phyloP scores from a whole-genome alignment of 495 filamentous ascomycete species.

The Hypoxylon intermedium region DNA sequence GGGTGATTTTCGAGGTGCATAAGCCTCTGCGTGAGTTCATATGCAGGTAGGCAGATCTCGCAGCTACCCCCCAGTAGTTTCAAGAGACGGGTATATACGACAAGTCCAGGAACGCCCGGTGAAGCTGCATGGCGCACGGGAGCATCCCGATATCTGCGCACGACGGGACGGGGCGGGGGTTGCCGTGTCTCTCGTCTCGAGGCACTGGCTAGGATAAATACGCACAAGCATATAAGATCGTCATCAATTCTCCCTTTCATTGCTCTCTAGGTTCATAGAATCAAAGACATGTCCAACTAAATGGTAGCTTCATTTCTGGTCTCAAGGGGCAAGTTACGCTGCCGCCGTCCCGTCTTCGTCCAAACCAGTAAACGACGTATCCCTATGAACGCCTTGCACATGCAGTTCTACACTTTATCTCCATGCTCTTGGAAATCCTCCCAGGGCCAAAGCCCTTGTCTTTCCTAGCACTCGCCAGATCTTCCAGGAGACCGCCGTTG shows the following conservation, averaged over 20 bases:
- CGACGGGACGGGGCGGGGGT: no score
- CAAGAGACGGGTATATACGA: no score
- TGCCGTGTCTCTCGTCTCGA: no score
- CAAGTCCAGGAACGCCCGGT: not conserved
- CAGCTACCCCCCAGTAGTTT: no score
- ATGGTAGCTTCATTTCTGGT: not conserved
- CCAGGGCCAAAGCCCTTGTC: no score
- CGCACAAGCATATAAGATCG: no score
- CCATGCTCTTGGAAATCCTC: not conserved
- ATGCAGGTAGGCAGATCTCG: not conserved
- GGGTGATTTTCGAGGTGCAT: conserved; percentile 25
- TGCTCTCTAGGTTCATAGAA: no score
- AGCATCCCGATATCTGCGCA: no score
- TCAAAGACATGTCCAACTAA: not conserved
- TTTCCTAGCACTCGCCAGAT: no score
- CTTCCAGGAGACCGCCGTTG: no score
- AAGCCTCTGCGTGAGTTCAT: not conserved
- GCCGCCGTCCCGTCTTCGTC: not conserved
- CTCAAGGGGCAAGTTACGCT: not conserved
- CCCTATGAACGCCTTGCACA: conserved; percentile 24
- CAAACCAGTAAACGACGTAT: conserved; percentile 7
- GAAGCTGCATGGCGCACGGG: conserved; percentile 1
- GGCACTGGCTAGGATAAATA: no score
- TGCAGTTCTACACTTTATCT: conserved; percentile 23
- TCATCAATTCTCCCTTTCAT: no score